Percentiles rank a stretch among this genome's conserved stretches.
These are phyloP conservation scores for Capsicum rhomboideum DNA, from an alignment of 257 asterid genomes.

Conservation along the genomic window DNA sequence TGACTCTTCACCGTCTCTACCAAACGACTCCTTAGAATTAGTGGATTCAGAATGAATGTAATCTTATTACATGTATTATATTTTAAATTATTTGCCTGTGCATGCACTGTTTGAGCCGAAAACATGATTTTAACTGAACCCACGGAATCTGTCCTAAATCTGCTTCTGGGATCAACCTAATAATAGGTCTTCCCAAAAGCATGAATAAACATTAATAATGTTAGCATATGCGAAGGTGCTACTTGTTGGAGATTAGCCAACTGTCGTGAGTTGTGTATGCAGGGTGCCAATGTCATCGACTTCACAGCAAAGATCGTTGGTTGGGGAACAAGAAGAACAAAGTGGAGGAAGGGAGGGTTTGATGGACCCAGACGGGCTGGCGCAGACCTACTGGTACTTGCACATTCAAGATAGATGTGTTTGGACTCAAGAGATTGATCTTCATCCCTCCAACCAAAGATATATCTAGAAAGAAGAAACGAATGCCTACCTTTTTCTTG, in stretches of 20 bases:
- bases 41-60: too few species aligned
- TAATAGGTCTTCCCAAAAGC: neutral
- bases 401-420: conserved; percentile 6
- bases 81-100: too few species aligned
- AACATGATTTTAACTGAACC: too few species aligned
- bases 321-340: conserved; percentile 16
- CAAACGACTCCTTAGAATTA: too few species aligned
- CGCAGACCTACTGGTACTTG: conserved; percentile 10
- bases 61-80: too few species aligned
- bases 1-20: too few species aligned
- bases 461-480: neutral
- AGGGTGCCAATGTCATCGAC: conserved; percentile 17
- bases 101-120: too few species aligned
- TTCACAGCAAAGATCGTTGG: conserved; percentile 23
- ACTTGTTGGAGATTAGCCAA: neutral
- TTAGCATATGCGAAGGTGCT: neutral
- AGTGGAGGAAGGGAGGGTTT: conserved; percentile 13
- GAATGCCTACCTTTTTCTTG: neutral
- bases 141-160: too few species aligned
- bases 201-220: neutral
- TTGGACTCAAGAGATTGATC: conserved; percentile 13
- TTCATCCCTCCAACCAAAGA: conserved; percentile 2
- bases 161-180: neutral
- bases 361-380: conserved; percentile 35
- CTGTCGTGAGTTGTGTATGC: neutral